phyloP scores from a whole-genome alignment of 2,329 filamentous ascomycete genomes.

The Aspergillus proliferans region DNA sequence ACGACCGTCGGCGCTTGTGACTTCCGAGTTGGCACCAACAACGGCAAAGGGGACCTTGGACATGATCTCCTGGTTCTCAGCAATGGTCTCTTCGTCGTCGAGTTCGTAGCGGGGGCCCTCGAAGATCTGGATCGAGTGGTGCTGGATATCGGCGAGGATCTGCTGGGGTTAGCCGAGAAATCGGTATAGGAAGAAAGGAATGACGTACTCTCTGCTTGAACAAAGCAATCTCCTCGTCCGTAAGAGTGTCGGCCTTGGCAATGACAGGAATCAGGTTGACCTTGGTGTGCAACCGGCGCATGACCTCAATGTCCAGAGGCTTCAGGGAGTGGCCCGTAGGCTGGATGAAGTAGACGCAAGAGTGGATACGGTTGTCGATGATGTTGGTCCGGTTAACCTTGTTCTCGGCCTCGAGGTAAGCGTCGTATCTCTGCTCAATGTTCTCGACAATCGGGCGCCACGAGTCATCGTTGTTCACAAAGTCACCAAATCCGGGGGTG shows the following conservation, averaged over 20 bases:
- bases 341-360: conserved; percentile 99
- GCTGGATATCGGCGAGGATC: conserved; percentile 95
- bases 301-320: conserved; percentile 97
- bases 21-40: conserved; percentile 93
- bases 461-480: conserved; percentile 99
- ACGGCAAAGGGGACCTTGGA: conserved; percentile 98
- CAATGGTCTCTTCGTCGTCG: conserved; percentile 98
- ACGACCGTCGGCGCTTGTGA: conserved; percentile 82
- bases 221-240: conserved; percentile 85
- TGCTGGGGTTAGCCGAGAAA: conserved; percentile 32
- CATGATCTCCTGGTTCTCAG: conserved; percentile 99
- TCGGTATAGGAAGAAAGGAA: conserved; percentile 18
- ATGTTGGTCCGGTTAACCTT: conserved; percentile 99
- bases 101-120: conserved; percentile 97
- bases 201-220: conserved; percentile 90
- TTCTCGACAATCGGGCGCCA: conserved; percentile 99
- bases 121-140: conserved; percentile 98
- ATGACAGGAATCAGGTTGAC: conserved; percentile 99
- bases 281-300: conserved; percentile 99
- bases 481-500: conserved; percentile 96
- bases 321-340: conserved; percentile 97
- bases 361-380: conserved; percentile 97
- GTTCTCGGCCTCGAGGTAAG: conserved; percentile 98
- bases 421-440: conserved; percentile 98
- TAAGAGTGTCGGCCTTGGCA: conserved; percentile 96